Evolutionary conservation across 257 asterid species (phyloP).

Genomic region (Fraxinus pennsylvanica): DNA sequence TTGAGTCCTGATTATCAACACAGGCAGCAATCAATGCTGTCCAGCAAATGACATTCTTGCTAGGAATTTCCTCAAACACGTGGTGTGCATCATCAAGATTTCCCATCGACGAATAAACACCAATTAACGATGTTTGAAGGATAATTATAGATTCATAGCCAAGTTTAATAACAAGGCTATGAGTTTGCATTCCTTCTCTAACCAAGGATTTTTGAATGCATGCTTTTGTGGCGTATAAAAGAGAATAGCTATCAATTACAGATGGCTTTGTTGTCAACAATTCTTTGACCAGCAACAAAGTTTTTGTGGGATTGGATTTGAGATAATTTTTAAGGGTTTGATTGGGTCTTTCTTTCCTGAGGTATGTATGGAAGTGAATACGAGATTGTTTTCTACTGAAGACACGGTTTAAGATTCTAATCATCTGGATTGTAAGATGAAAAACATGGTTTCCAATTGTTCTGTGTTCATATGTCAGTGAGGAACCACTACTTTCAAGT

Average conservation of each 20-base stretch:
- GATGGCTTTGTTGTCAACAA: constrained; percentile 23
- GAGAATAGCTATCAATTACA: constrained; percentile 31
- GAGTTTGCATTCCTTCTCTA: constrained; percentile 29
- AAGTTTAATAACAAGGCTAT: constrained; percentile 24
- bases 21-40: constrained; percentile 32
- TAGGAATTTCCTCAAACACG: constrained; percentile 36
- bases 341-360: constrained; percentile 25
- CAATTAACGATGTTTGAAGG: constrained; percentile 19
- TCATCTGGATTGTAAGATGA: not conserved
- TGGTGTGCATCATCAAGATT: constrained; percentile 23
- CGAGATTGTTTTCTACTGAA: not conserved
- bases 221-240: constrained; percentile 26
- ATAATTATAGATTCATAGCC: constrained; percentile 23
- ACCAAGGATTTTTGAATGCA: constrained; percentile 15
- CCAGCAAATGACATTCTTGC: constrained; percentile 30
- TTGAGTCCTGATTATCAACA: constrained; percentile 27
- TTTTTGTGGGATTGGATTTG: constrained; percentile 28
- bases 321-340: constrained; percentile 22
- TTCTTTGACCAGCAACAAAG: constrained; percentile 26
- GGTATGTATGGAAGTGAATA: constrained; percentile 17
- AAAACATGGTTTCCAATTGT: not conserved
- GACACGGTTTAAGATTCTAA: constrained; percentile 21
- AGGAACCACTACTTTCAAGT: not conserved
- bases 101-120: constrained; percentile 21
- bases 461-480: not conserved